Base-by-base conservation (phyloP, 306 rosid genomes). In the Fagus sylvatica region DNA sequence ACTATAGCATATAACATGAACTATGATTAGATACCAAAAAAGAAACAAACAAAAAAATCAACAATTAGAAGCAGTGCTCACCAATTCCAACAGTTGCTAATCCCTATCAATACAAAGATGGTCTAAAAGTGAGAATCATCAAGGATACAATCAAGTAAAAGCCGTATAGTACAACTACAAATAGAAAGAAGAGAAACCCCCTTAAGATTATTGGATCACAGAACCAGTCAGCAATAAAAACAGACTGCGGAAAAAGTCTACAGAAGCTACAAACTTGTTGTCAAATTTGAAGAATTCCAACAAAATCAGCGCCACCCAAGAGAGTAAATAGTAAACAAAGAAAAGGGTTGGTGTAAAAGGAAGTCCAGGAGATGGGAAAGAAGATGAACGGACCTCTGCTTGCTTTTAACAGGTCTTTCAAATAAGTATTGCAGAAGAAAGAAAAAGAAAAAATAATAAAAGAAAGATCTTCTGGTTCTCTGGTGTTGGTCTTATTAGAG, bases 361-460 rank as follows among this genome's bases (percentile, higher is more conserved):
- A 22, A 22, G 28, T 22, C 28, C 28, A 22, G 28, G 28, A 22
- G 28, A 22, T 22, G 51, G 15, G 11, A n/a, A 75, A 76, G 39
- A 22, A 40, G 74, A 79, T 71, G 33, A 75, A 16, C 37, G 51
- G 36, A 81, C 75, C 79, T 87, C 32, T 69, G 79, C 51, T 79
- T 69, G 79, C 51, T 79, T 78, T 86, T 57, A 84, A 85, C 88
- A 48, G 59, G 86, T 79, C 76, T 81, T 56, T 10, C 32, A 72
- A 67, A 34, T 77, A 72, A 75, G 56, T 49, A 59, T 22, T 53
- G 69, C 67, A 66, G 60, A 40, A 69, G 53, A 76, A 64, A 36
- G 22, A 73, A 0, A 39, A 53, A 43, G n/a, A 22, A 77, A 43
- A 62, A 34, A 72, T n/a, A n/a, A n/a, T n/a, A 60, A 72, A 7